Conservation (phyloP, 2,329 filamentous ascomycete genomes). For the Coniochaeta prunicola region DNA sequence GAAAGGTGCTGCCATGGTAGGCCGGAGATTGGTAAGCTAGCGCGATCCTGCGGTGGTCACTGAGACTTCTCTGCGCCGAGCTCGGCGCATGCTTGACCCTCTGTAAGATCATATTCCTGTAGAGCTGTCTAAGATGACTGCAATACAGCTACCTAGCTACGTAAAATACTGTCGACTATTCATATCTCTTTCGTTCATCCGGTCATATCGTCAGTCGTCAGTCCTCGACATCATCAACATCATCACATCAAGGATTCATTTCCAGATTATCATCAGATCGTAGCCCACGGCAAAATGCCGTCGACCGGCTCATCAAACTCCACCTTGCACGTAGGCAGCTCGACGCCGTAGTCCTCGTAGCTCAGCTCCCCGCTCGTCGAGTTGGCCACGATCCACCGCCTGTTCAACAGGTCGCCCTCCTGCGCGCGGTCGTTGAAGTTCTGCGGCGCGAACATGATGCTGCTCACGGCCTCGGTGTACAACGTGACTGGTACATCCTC, state of each 20-base stretch:
- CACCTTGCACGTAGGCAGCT: slow-evolving; percentile 21
- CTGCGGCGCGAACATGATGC: slow-evolving; percentile 23
- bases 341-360: slow-evolving; percentile 22
- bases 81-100: too few relatives aligned
- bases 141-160: too few relatives aligned
- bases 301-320: slow-evolving; percentile 18
- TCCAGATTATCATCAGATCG: slow-evolving; percentile 2
- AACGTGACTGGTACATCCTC: slow-evolving; percentile 28
- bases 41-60: too few relatives aligned
- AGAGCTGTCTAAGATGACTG: too few relatives aligned
- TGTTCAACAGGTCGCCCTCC: slow-evolving; percentile 28
- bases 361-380: slow-evolving; percentile 14
- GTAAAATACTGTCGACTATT: too few relatives aligned
- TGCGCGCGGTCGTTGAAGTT: slow-evolving; percentile 24
- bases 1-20: not conserved
- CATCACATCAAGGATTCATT: not conserved
- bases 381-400: slow-evolving; percentile 22
- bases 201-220: too few relatives aligned
- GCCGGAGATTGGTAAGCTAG: too few relatives aligned
- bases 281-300: slow-evolving; percentile 7
- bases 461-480: slow-evolving; percentile 22
- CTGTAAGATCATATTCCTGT: too few relatives aligned
- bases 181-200: too few relatives aligned
- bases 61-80: too few relatives aligned
- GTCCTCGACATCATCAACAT: not conserved